Evolutionary conservation across 2,329 filamentous ascomycete genomes (phyloP).

Genomic region (Neopestalotiopsis rosae): DNA sequence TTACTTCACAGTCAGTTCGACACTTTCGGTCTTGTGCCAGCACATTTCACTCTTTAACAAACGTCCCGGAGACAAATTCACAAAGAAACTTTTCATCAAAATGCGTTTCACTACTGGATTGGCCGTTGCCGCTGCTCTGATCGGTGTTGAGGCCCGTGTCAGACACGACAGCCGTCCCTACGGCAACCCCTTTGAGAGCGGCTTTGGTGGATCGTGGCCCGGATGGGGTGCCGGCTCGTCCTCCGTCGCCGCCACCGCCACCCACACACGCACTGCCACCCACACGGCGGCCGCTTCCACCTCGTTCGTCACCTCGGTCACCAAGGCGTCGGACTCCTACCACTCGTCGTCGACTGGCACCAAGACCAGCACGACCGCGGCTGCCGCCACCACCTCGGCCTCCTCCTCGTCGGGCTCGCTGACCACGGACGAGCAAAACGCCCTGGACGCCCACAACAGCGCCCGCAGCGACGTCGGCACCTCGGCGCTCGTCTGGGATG

Average conservation of each 20-base stretch:
- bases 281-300: neutral
- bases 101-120: conserved; percentile 15
- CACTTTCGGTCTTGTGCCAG: conserved; percentile 3
- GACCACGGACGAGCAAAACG: conserved; percentile 14
- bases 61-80: conserved; percentile 11
- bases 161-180: neutral
- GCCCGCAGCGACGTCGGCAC: conserved; percentile 13
- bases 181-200: neutral
- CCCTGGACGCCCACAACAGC: conserved; percentile 14
- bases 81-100: neutral
- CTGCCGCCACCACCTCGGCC: conserved; percentile 2
- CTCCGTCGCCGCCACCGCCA: neutral
- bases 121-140: conserved; percentile 10
- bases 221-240: neutral
- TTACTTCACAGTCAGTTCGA: neutral
- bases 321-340: neutral
- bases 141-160: conserved; percentile 3
- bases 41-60: conserved; percentile 11
- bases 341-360: neutral
- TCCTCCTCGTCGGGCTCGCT: neutral
- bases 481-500: conserved; percentile 6
- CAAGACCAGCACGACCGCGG: conserved; percentile 1
- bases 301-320: neutral
- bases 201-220: too few species aligned
- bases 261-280: neutral